phyloP scores from a whole-genome alignment of 768 basidiomycete genomes.

The Tylopilus subfusipes region DNA sequence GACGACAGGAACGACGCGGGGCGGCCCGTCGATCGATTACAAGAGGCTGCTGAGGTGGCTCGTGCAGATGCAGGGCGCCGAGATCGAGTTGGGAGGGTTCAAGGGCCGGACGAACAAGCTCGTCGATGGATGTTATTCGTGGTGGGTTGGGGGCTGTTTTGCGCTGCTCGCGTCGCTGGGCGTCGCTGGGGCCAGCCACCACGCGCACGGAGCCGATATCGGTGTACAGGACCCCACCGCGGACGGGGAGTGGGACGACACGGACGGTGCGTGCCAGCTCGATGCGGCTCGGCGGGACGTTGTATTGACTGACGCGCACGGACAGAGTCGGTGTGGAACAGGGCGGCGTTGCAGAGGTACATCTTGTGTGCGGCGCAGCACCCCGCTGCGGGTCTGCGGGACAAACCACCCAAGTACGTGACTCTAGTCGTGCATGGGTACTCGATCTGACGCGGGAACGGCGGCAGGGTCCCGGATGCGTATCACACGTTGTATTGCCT shows the following conservation, averaged over 20 bases:
- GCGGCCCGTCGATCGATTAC: constrained; percentile 49
- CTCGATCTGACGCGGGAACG: not conserved
- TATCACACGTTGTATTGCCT: constrained; percentile 96
- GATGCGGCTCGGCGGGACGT: no score
- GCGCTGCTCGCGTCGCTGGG: constrained; percentile 64
- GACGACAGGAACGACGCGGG: not conserved
- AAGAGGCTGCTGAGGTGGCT: constrained; percentile 73
- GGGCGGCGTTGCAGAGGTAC: constrained; percentile 79
- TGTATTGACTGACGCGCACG: not conserved
- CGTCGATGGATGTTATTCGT: constrained; percentile 99
- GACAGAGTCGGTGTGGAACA: constrained; percentile 50
- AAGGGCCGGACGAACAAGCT: constrained; percentile 93
- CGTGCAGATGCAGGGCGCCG: constrained; percentile 78
- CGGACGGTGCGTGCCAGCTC: constrained; percentile 50
- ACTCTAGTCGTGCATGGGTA: not conserved
- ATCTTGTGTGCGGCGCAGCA: constrained; percentile 84
- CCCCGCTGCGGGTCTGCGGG: constrained; percentile 80
- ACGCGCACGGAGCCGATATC: not conserved
- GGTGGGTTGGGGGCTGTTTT: constrained; percentile 97
- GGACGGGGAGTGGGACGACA: constrained; percentile 59
- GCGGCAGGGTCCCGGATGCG: constrained; percentile 72
- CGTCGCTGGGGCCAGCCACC: constrained; percentile 14
- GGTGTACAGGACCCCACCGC: constrained; percentile 4
- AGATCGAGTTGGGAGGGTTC: constrained; percentile 88
- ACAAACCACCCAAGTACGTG: constrained; percentile 89